Evolutionary conservation across 2,329 filamentous ascomycete genomes (phyloP), one percentile per base, ranked within the genome.

Genomic region (Sclerotinia trifoliorum): DNA sequence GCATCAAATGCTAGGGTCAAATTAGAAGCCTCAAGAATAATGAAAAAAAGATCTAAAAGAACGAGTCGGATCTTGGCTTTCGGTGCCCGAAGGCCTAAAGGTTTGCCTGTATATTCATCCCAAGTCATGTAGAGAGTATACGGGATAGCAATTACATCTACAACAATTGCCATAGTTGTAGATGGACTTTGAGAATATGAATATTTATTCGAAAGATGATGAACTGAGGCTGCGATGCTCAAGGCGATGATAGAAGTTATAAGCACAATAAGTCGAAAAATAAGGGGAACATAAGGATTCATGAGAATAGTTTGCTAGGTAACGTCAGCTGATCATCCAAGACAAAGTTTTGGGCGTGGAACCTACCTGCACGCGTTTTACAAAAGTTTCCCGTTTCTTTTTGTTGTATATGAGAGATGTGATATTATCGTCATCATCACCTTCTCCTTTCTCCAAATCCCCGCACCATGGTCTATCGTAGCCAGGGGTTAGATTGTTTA

Each of bases 21-120:
- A 80, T 97, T 98, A 64, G 94, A 93, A 5, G 94, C 93, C 79
- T 97, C 94, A 81, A 99, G 97, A 54, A 98, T 94, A 76, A 99
- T 97, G 78, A 99, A 99, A 75, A 97, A 89, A 4, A 99, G 84
- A 79, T 99, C 95, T 68, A 97, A 86, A 66, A 99, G 87, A 70
- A 98, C 91, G 62, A 99, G 86, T 19, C 91, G 88, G 72, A 96
- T 91, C 78, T 99, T 99, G 61, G 92, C 90, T 68, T 89, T 89
- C 13, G 93, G 88, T 8, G 89, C 89, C 55, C 96, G 90, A 70
- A 99, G 82, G 1, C 95, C 95, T 26, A 99, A 83, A 29, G 96
- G 95, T 78, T 96, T 96, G 42, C 93, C 92, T 6, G 92, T 95
- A 80, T 97, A 98, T 80, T 99, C 95, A 77, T 99, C 95, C 81